These are phyloP conservation scores for Lachancea thermotolerans DNA, from an alignment of 805 yeast species.

Conservation along the genomic window DNA sequence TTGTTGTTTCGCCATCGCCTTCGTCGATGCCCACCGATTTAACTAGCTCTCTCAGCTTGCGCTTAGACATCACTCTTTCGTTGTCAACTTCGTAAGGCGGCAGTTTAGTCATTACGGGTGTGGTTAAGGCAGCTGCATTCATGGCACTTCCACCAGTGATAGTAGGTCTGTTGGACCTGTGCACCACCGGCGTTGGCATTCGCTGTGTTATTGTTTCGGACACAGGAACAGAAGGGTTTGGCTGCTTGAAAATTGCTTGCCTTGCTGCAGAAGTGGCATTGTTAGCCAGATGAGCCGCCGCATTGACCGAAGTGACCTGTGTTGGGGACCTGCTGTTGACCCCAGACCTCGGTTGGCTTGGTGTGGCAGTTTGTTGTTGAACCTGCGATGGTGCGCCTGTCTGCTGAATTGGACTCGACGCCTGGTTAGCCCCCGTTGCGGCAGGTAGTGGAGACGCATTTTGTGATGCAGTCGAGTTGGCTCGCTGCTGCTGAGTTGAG, in stretches of 20 bases:
- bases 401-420: slow-evolving; percentile 14
- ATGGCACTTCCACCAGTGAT: slow-evolving; percentile 78
- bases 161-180: slow-evolving; percentile 72
- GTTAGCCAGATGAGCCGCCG: slow-evolving; percentile 39
- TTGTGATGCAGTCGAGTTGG: slow-evolving; percentile 9
- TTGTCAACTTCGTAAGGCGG: slow-evolving; percentile 81
- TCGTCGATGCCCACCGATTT: slow-evolving; percentile 75
- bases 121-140: slow-evolving; percentile 58
- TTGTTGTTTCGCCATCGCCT: slow-evolving; percentile 83
- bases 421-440: slow-evolving; percentile 14
- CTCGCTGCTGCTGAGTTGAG: slow-evolving; percentile 22
- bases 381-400: slow-evolving; percentile 9
- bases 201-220: slow-evolving; percentile 61
- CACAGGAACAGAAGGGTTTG: slow-evolving; percentile 61
- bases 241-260: slow-evolving; percentile 33
- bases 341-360: slow-evolving; percentile 18
- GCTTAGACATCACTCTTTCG: slow-evolving; percentile 76
- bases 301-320: slow-evolving; percentile 43
- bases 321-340: slow-evolving; percentile 19
- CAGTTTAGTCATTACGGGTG: slow-evolving; percentile 67
- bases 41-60: slow-evolving; percentile 84
- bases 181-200: slow-evolving; percentile 57
- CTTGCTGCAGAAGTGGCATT: slow-evolving; percentile 20
- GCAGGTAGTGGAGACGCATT: slow-evolving; percentile 12
- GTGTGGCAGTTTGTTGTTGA: slow-evolving; percentile 7